These are phyloP conservation scores for Mortierella sp. DNA, from an alignment of 371 early-diverging fungal species.

Conservation along the genomic window DNA sequence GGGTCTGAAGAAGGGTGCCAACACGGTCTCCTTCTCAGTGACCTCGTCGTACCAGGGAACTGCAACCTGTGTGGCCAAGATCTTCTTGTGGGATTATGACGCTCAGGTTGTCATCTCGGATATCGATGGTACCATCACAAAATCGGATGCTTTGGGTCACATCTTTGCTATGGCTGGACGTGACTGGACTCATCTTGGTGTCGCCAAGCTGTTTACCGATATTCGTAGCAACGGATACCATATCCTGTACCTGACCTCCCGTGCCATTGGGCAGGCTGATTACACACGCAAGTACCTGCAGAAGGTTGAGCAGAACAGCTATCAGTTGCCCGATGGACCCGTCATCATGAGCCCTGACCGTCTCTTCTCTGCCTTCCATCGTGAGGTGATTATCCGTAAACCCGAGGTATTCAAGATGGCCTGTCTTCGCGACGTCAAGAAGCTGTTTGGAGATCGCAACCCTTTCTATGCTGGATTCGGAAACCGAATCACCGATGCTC, in stretches of 20 bases:
- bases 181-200: conserved; percentile 99
- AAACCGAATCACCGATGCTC: conserved; percentile 88
- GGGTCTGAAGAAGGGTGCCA: conserved; percentile 90
- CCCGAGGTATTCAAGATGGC: conserved; percentile 99
- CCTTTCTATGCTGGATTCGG: conserved; percentile 99
- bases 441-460: conserved; percentile 85
- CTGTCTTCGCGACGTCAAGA: conserved; percentile 93
- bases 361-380: conserved; percentile 94
- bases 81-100: conserved; percentile 93
- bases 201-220: conserved; percentile 97
- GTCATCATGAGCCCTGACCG: conserved; percentile 99
- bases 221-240: conserved; percentile 97
- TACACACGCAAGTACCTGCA: conserved; percentile 95
- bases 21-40: conserved; percentile 94
- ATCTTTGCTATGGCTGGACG: conserved; percentile 98
- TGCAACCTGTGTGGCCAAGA: conserved; percentile 87
- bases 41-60: conserved; percentile 82
- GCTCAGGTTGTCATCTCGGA: conserved; percentile 98
- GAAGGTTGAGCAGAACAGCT: conserved; percentile 92
- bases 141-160: conserved; percentile 98
- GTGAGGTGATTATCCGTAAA: conserved; percentile 96
- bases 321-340: conserved; percentile 97
- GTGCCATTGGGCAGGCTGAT: conserved; percentile 97
- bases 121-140: conserved; percentile 99
- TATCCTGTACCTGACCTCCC: conserved; percentile 96